Base-by-base conservation (phyloP, 1,284 basidiomycete species). In the Stereum hirsutum region DNA sequence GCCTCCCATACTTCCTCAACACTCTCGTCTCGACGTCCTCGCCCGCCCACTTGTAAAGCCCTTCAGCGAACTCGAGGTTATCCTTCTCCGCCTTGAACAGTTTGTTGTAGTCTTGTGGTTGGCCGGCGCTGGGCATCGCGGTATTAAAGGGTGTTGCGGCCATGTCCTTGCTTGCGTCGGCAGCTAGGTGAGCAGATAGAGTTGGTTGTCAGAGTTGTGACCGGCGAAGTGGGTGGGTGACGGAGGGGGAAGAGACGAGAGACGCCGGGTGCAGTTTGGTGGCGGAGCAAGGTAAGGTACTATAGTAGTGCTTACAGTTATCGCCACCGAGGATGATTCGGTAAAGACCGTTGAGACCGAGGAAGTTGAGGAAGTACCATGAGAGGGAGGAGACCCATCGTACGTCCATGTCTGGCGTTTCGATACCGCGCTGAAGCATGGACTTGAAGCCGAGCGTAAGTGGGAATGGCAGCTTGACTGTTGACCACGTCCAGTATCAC, bases 361-460 rank as follows among this genome's bases (percentile, higher is more conserved):
- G 99, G 61, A 98, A 89, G 68, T 97, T 98, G 54, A 99, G 78
- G 65, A 99, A 99, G 67, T 99, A 99, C 96, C 96, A 99, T 24
- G 91, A 95, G 46, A 99, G 72, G 8, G 94, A 96, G 11, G 95
- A 98, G 26, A 99, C 96, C 95, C 96, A 99, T 64, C 89, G 80
- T 15, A 98, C 94, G 60, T 98, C 92, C 81, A 99, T 90, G 61
- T 99, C 95, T 6, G 84, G 82, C 5, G 95, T 96, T 56, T 94
- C 87, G 41, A 99, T 89, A 39, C 95, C 95, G 41, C 94, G 80
- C 58, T 99, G 94, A 7, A 99, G 79, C 85, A 99, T 95, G n/a
- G 89, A 87, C 63, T 98, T 99, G 77, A 99, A 99, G 4, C 95
- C 89, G 38, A 94, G 74, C 4, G 96, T 99, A 43, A 99, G 68